Evolutionary conservation across 495 filamentous ascomycete species (phyloP).

Genomic region (Aspergillus ellipticus): DNA sequence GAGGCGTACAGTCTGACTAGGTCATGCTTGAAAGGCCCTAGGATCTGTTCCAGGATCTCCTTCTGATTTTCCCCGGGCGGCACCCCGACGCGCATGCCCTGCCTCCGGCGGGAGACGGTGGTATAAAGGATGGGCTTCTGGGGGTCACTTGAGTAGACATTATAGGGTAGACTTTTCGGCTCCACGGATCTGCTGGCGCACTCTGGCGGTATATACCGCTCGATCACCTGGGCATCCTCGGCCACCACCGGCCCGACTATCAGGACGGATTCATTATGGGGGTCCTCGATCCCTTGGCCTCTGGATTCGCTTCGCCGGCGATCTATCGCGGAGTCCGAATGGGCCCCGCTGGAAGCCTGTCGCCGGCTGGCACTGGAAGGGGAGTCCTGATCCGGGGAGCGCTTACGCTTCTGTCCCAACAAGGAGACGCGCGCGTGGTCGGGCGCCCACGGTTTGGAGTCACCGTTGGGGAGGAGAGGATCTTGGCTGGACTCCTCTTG

Average conservation of each 20-base stretch:
- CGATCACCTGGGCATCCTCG: slow-evolving; percentile 50
- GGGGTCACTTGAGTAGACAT: slow-evolving; percentile 48
- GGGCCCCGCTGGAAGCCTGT: slow-evolving; percentile 23
- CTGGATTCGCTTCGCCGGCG: slow-evolving; percentile 32
- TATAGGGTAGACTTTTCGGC: slow-evolving; percentile 43
- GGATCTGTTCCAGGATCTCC: slow-evolving; percentile 52
- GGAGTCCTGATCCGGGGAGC: slow-evolving; percentile 27
- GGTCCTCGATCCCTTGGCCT: slow-evolving; percentile 36
- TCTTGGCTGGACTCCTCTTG: slow-evolving; percentile 37
- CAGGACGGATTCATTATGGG: slow-evolving; percentile 46
- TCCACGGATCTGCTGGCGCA: slow-evolving; percentile 35
- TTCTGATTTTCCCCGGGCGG: slow-evolving; percentile 50
- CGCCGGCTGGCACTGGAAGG: slow-evolving; percentile 14
- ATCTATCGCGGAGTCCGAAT: slow-evolving; percentile 26
- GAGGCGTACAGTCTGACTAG: slow-evolving; percentile 46
- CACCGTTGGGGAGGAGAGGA: slow-evolving; percentile 23
- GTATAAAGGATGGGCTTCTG: slow-evolving; percentile 47
- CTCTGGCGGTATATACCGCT: slow-evolving; percentile 47
- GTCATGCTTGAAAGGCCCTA: slow-evolving; percentile 49
- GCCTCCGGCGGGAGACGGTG: slow-evolving; percentile 43
- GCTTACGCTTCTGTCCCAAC: slow-evolving; percentile 40
- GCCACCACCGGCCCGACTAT: slow-evolving; percentile 51
- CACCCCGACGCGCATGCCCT: slow-evolving; percentile 44
- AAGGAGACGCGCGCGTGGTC: slow-evolving; percentile 19
- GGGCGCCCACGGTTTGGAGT: slow-evolving; percentile 28